Conservation (phyloP, 2,329 filamentous ascomycete species). For the Neofusicoccum umdonicola region DNA sequence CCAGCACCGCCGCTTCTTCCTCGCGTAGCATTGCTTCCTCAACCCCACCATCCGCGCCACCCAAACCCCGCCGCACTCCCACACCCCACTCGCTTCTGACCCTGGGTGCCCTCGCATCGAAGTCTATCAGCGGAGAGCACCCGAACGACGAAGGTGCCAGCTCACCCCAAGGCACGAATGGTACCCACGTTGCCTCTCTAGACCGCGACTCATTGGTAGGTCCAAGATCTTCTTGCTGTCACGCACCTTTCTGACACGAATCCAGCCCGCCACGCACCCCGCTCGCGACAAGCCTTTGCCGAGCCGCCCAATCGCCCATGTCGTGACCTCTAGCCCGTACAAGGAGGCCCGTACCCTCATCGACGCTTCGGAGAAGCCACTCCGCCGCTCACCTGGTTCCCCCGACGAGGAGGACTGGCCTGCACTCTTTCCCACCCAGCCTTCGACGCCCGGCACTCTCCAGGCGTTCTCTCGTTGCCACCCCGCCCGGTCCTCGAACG, state of each 20-base stretch:
- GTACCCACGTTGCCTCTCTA: slow-evolving; percentile 9
- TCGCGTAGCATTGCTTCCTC: slow-evolving; percentile 21
- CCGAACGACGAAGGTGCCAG: slow-evolving; percentile 11
- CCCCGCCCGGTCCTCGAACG: not conserved
- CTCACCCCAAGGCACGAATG: not conserved
- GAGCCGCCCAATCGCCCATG: slow-evolving; percentile 34
- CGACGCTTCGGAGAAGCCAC: slow-evolving; percentile 36
- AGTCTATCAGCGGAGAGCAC: slow-evolving; percentile 16
- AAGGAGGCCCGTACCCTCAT: slow-evolving; percentile 39
- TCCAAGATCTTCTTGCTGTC: not conserved
- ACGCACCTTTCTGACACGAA: slow-evolving; percentile 4
- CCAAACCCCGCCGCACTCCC: slow-evolving; percentile 3
- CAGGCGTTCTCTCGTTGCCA: not conserved
- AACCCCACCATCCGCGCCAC: not conserved
- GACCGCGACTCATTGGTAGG: not conserved
- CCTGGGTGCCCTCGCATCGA: not conserved
- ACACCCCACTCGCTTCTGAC: slow-evolving; percentile 16
- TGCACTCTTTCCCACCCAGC: slow-evolving; percentile 23
- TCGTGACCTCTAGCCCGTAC: slow-evolving; percentile 32
- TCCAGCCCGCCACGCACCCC: not conserved
- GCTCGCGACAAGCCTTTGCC: slow-evolving; percentile 39
- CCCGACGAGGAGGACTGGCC: slow-evolving; percentile 30
- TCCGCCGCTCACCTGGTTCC: slow-evolving; percentile 23
- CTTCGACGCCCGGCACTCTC: not conserved
- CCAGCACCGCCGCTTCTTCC: slow-evolving; percentile 27